Evolutionary conservation across 2,329 filamentous ascomycete genomes (phyloP).

Genomic region (Samsoniella hepiali): DNA sequence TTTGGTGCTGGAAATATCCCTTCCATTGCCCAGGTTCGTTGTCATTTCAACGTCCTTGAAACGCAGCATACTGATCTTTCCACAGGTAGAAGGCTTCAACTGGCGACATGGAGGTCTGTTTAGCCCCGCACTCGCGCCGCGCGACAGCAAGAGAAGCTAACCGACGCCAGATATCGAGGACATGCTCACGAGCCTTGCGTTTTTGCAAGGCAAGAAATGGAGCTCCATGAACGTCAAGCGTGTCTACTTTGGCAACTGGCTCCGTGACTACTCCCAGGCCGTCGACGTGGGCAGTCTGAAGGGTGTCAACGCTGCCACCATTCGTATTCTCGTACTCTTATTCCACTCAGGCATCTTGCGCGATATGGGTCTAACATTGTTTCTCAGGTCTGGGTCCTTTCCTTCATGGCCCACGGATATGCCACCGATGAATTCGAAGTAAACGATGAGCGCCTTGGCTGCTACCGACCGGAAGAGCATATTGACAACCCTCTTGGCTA

Average conservation of each 20-base stretch:
- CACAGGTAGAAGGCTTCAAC: constrained; percentile 63
- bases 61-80: constrained; percentile 23
- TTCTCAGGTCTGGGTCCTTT: constrained; percentile 67
- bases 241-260: constrained; percentile 84
- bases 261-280: constrained; percentile 81
- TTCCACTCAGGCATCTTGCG: not conserved
- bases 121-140: not conserved
- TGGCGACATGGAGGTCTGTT: constrained; percentile 63
- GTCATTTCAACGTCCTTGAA: not conserved
- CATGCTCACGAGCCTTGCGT: constrained; percentile 72
- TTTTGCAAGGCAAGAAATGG: constrained; percentile 81
- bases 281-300: constrained; percentile 78
- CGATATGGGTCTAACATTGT: constrained; percentile 15
- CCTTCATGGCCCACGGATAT: constrained; percentile 78
- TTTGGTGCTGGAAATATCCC: constrained; percentile 72
- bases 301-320: constrained; percentile 72
- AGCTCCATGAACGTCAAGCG: constrained; percentile 73
- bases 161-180: constrained; percentile 66
- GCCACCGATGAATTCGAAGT: constrained; percentile 85
- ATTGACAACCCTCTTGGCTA: constrained; percentile 81
- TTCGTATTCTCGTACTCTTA: constrained; percentile 61
- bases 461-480: constrained; percentile 74
- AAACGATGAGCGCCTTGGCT: constrained; percentile 73
- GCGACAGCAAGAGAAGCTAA: not conserved
- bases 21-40: constrained; percentile 49